A percentile compares a stretch with the other conserved stretches of the same genome.
These are phyloP conservation scores for Lippia alba DNA, from an alignment of 305 asterid species.

Conservation along the genomic window DNA sequence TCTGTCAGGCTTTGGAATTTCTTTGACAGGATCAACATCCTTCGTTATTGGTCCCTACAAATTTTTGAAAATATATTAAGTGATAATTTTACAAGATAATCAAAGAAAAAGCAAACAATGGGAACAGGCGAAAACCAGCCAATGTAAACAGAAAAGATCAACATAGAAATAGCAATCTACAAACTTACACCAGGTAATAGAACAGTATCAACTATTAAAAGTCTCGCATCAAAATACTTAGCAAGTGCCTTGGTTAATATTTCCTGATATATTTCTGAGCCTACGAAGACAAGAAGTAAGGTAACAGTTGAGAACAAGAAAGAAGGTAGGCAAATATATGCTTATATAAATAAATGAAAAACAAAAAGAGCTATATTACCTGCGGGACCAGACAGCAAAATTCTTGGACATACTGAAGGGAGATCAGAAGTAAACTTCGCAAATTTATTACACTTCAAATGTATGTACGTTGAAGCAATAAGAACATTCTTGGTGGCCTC, in stretches of 20 bases:
- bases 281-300: constrained; percentile 42
- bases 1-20: constrained; percentile 71
- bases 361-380: constrained; percentile 49
- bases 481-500: constrained; percentile 85
- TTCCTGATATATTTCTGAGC: constrained; percentile 95
- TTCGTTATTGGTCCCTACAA: constrained; percentile 65
- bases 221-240: constrained; percentile 62
- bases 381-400: constrained; percentile 87
- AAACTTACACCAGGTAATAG: constrained; percentile 77
- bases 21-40: constrained; percentile 70
- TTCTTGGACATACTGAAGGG: constrained; percentile 76
- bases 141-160: too few relatives aligned
- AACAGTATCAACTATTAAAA: constrained; percentile 77
- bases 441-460: constrained; percentile 71
- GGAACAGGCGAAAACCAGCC: constrained; percentile 18
- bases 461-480: constrained; percentile 77
- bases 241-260: constrained; percentile 84
- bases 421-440: constrained; percentile 75
- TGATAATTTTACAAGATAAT: constrained; percentile 5
- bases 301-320: constrained; percentile 30
- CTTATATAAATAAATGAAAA: background rate
- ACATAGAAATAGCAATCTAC: background rate
- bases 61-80: constrained; percentile 21
- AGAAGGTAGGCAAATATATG: constrained; percentile 4
- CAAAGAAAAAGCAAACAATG: background rate